Base-by-base conservation (phyloP, 768 basidiomycete genomes). In the Pisolithus sp. region DNA sequence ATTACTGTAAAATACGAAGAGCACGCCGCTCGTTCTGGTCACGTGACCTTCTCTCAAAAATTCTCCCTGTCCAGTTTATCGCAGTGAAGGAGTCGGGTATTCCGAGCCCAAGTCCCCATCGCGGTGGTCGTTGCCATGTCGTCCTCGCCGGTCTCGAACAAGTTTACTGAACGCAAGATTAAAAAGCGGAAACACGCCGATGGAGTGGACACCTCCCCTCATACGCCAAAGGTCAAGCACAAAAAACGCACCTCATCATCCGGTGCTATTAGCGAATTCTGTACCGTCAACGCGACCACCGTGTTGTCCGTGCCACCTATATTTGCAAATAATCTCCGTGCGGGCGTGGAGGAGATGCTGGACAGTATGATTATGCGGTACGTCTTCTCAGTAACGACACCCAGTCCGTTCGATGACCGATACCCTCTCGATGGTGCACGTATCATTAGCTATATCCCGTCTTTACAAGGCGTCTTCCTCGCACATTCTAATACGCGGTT, bases 321-420 rank as follows among this genome's bases (percentile, higher is more conserved):
- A 40, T 95, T 92, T 65, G 79, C 89, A 15, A 76, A 72, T 40
- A 80, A 87, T 68, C 79, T 85, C n/a, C 73, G 77, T 9, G 72
- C 68, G 38, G 94, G 94, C 7, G 89, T 82, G 17, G 82, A 86
- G 62, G 92, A 97, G 69, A 83, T 93, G 80, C 72, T 97, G 17
- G 93, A 97, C 68, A 89, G 89, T 7, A 87, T 96, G 87, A 71
- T 95, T 13, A 95, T 97, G 94, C 83, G 89, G 94, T 93, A 62
- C 59, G 79, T 70, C 15, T 20, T 42, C 23, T 5, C 18, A 21
- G 9, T 18, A 30, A 34, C 15, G 36, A 13, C n/a, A 31, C 18
- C 2, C 46, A 21, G 46, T n/a, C 43, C 49, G 38, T 31, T 38
- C 44, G 54, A 53, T 54, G 53, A 28, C 51, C 43, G 24, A 30